A percentile compares a stretch with the other conserved stretches of the same genome.
Evolutionary conservation across 345 rosid genomes (phyloP).

Genomic region (Cardamine occulta): DNA sequence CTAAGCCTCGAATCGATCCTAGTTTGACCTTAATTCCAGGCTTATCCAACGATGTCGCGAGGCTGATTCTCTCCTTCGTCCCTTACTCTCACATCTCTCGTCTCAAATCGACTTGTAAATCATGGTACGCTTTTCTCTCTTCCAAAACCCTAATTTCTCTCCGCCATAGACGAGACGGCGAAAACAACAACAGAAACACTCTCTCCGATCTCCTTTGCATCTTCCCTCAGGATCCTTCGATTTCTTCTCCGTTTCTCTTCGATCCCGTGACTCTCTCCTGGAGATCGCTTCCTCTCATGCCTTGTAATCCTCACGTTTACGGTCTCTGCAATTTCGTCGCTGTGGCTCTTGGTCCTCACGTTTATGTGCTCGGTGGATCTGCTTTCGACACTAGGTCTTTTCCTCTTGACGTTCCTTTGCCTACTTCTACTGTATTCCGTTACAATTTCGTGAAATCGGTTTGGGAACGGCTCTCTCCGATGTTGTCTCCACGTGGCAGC

Average conservation of each 20-base stretch:
- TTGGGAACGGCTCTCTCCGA: conserved; percentile 78
- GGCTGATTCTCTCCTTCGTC: conserved; percentile 59
- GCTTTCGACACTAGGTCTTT: conserved; percentile 83
- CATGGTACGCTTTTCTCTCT: conserved; percentile 80
- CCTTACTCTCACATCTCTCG: conserved; percentile 81
- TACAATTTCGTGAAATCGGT: conserved; percentile 55
- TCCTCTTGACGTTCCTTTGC: conserved; percentile 82
- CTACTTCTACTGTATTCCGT: conserved; percentile 69
- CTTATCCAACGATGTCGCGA: conserved; percentile 69
- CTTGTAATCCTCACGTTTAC: conserved; percentile 79
- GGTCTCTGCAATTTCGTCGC: conserved; percentile 92
- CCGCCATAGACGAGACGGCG: conserved; percentile 48
- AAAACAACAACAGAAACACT: background rate
- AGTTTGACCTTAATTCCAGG: conserved; percentile 65
- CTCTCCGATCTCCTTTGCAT: conserved; percentile 76
- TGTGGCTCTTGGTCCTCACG: conserved; percentile 58
- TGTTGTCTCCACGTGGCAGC: conserved; percentile 88
- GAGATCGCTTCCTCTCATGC: conserved; percentile 75
- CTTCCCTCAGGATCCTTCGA: conserved; percentile 87
- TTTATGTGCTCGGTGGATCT: conserved; percentile 88
- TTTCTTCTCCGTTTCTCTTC: conserved; percentile 77
- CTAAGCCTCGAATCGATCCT: conserved; percentile 44
- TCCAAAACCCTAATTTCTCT: conserved; percentile 64
- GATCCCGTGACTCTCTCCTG: conserved; percentile 72
- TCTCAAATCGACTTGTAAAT: conserved; percentile 66